Evolutionary conservation across 768 basidiomycete genomes (phyloP).

Genomic region (Rhodocollybia butyracea): DNA sequence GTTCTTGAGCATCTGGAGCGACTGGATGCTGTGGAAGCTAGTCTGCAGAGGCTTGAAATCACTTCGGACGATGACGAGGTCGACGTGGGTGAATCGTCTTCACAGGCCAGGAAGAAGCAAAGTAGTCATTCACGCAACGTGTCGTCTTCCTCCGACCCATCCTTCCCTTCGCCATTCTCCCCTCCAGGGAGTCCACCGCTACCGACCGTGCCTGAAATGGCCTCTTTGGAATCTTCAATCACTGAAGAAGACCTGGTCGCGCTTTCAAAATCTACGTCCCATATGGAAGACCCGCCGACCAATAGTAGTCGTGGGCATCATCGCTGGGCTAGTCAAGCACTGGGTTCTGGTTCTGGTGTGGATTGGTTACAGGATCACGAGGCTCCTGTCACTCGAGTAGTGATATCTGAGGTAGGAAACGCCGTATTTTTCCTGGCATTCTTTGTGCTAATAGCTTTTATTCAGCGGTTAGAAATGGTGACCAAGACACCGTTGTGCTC

Average conservation of each 20-base stretch:
- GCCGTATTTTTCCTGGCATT: neutral
- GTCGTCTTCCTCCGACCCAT: conserved; percentile 28
- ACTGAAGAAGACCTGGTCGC: conserved; percentile 69
- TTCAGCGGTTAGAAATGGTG: conserved; percentile 71
- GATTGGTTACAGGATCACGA: conserved; percentile 47
- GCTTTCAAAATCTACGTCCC: conserved; percentile 75
- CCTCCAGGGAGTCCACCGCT: conserved; percentile 63
- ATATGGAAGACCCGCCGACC: conserved; percentile 50
- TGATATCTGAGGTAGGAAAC: conserved; percentile 68
- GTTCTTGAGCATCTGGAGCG: conserved; percentile 85
- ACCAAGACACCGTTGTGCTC: conserved; percentile 66
- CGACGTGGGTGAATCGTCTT: conserved; percentile 60
- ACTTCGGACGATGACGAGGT: conserved; percentile 54
- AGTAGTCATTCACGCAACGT: conserved; percentile 3
- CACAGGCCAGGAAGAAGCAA: conserved; percentile 1
- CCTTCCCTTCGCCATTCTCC: conserved; percentile 45
- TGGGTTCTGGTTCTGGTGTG: conserved; percentile 23
- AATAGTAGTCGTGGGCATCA: conserved; percentile 23
- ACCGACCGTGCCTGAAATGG: conserved; percentile 54
- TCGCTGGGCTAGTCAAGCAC: conserved; percentile 29
- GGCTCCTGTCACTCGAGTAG: conserved; percentile 47
- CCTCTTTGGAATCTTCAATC: conserved; percentile 48
- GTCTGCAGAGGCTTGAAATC: conserved; percentile 68
- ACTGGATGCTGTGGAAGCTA: conserved; percentile 78
- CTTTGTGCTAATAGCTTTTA: conserved; percentile 1